Percentiles rank a stretch among this genome's conserved stretches.
Conservation (phyloP, 768 basidiomycete species). For the Tylopilus balloui region DNA sequence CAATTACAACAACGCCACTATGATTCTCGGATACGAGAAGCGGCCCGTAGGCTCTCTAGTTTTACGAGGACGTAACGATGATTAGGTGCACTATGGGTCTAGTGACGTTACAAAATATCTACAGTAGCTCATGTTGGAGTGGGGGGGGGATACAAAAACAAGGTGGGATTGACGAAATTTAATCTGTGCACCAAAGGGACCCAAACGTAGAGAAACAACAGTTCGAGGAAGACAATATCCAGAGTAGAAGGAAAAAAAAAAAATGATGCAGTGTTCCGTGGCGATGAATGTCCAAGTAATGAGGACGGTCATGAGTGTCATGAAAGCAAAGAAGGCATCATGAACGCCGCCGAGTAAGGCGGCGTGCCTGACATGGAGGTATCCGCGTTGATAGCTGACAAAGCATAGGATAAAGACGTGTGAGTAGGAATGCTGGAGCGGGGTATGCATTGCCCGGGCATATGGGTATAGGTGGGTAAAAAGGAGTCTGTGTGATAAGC, state of each 20-base stretch:
- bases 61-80: constrained; percentile 36
- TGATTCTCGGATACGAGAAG: constrained; percentile 64
- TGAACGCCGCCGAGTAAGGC: constrained; percentile 28
- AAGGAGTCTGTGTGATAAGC: constrained; percentile 29
- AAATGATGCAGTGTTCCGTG: constrained; percentile 22
- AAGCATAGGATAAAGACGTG: constrained; percentile 41
- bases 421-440: constrained; percentile 30
- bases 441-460: constrained; percentile 34
- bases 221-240: constrained; percentile 31
- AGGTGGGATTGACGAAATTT: constrained; percentile 14
- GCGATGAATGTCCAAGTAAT: constrained; percentile 17
- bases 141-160: constrained; percentile 22
- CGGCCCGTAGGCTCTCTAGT: constrained; percentile 55
- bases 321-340: constrained; percentile 33
- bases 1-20: constrained; percentile 56
- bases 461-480: constrained; percentile 30
- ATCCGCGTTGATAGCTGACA: constrained; percentile 36
- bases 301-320: constrained; percentile 27
- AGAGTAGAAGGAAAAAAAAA: constrained; percentile 9
- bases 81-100: constrained; percentile 27
- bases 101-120: constrained; percentile 30
- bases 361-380: constrained; percentile 19
- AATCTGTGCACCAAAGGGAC: constrained; percentile 10
- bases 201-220: constrained; percentile 13
- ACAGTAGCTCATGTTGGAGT: constrained; percentile 27